Evolutionary conservation across 768 basidiomycete species (phyloP).

Genomic region (Tulasnella sp.): DNA sequence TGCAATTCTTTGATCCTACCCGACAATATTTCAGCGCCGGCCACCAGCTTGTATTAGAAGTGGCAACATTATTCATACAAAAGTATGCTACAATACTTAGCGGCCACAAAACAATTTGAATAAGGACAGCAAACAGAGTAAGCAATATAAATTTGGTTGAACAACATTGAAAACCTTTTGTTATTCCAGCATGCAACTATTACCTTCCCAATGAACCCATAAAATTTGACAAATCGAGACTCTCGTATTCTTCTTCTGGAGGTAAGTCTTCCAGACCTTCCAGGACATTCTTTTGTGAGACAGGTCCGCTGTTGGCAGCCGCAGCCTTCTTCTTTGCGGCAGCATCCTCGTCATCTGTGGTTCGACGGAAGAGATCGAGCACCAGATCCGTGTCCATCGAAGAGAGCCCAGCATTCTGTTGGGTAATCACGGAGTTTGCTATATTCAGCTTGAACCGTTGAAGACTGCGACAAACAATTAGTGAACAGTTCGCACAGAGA

Average conservation of each 20-base stretch:
- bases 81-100: no score
- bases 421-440: slow-evolving; percentile 90
- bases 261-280: slow-evolving; percentile 87
- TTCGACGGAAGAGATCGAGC: slow-evolving; percentile 79
- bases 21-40: no score
- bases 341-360: slow-evolving; percentile 59
- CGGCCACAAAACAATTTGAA: no score
- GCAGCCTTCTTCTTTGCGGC: slow-evolving; percentile 42
- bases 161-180: no score
- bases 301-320: slow-evolving; percentile 42
- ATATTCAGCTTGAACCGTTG: slow-evolving; percentile 99
- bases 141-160: no score
- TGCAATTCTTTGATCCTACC: no score
- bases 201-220: slow-evolving; percentile 62
- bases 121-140: no score
- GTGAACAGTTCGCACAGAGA: background rate
- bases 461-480: slow-evolving; percentile 38
- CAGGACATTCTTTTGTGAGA: slow-evolving; percentile 69
- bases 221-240: slow-evolving; percentile 73
- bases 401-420: slow-evolving; percentile 85
- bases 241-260: slow-evolving; percentile 83
- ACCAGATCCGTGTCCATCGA: slow-evolving; percentile 98
- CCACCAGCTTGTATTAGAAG: no score
- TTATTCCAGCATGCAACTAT: no score
- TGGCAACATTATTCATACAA: no score